These are phyloP conservation scores for Leishmania aethiopica DNA, from an alignment of 208 protist species.

Conservation along the genomic window DNA sequence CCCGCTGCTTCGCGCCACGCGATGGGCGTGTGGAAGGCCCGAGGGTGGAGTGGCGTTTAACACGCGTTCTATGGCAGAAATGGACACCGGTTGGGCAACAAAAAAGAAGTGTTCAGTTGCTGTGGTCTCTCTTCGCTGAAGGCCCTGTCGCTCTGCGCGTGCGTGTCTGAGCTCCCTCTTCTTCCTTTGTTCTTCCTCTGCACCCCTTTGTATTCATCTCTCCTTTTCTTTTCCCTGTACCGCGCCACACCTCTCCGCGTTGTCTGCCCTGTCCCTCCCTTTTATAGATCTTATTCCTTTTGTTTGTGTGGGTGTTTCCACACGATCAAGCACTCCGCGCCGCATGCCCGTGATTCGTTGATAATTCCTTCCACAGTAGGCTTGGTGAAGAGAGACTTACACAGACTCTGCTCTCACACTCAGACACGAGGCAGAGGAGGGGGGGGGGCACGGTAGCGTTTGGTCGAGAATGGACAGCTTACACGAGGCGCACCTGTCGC, in stretches of 20 bases:
- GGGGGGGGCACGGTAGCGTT: background rate
- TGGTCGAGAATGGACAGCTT: conserved; percentile 55
- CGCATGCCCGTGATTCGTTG: background rate
- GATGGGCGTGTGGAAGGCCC: background rate
- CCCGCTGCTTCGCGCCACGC: background rate
- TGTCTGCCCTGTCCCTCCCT: background rate
- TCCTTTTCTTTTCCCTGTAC: background rate
- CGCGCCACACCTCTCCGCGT: background rate
- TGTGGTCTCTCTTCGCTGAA: background rate
- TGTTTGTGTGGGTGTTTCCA: background rate
- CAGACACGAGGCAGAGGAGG: background rate
- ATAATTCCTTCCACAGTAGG: background rate
- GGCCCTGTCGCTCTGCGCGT: background rate
- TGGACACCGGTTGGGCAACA: background rate
- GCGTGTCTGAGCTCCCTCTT: background rate
- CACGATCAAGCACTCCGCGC: background rate
- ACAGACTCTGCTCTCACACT: background rate
- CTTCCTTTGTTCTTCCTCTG: background rate
- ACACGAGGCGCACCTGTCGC: conserved; percentile 70
- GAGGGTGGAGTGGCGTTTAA: background rate
- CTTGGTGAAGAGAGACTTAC: background rate
- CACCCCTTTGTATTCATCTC: background rate
- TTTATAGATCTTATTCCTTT: background rate
- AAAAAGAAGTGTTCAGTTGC: background rate
- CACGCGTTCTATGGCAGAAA: background rate